Conservation (phyloP, 75 land plant genomes). For the Chamaecyparis obtusa region DNA sequence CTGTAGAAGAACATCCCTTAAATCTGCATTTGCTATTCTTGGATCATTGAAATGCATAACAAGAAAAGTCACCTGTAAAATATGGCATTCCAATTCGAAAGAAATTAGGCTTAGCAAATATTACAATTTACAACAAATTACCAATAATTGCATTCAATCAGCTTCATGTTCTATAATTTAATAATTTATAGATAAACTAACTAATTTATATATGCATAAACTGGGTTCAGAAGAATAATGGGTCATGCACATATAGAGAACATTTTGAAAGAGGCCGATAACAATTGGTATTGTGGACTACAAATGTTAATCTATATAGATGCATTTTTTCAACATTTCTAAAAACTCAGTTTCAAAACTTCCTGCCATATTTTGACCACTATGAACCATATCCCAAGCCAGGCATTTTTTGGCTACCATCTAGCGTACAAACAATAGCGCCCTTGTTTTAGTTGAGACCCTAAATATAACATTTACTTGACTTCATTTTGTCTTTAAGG, state of each 20-base stretch:
- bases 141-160: neutral
- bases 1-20: conserved; percentile 88
- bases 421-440: neutral
- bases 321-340: neutral
- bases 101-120: neutral
- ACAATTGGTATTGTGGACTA: neutral
- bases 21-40: conserved; percentile 86
- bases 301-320: neutral
- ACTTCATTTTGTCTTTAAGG: neutral
- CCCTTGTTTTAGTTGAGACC: neutral
- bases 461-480: neutral
- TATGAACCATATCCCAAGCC: neutral
- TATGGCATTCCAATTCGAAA: neutral
- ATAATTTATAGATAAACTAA: neutral
- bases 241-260: neutral
- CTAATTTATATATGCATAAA: neutral
- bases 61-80: conserved; percentile 79
- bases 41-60: conserved; percentile 92
- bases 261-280: neutral
- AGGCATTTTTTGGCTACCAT: neutral
- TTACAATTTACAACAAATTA: neutral
- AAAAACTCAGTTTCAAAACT: neutral
- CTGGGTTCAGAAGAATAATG: neutral
- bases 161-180: neutral
- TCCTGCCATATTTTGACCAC: neutral